These are phyloP conservation scores for Zizania latifolia DNA, from an alignment of 176 grass and related monocot species.

Conservation along the genomic window DNA sequence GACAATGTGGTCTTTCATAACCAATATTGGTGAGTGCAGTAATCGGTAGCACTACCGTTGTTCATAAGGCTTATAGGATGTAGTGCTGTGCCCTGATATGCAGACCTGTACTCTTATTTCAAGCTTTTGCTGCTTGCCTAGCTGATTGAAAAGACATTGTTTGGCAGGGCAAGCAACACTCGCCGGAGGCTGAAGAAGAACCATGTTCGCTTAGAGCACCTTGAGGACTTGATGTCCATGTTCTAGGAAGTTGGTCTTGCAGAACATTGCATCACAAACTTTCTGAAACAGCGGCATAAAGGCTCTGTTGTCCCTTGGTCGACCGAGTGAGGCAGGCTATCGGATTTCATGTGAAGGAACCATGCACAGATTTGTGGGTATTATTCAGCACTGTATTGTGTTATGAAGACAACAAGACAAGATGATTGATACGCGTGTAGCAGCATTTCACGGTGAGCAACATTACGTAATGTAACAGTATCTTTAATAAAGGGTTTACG, in stretches of 20 bases:
- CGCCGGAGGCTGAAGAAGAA: constrained; percentile 76
- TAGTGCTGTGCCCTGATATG: neutral
- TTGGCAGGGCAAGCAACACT: constrained; percentile 55
- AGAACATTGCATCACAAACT: neutral
- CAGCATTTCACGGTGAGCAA: neutral
- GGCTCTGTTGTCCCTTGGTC: neutral
- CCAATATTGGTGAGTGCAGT: constrained; percentile 68
- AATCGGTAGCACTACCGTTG: neutral
- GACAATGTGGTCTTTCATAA: constrained; percentile 82
- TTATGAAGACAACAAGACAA: neutral
- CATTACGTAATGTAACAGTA: neutral
- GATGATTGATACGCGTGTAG: neutral
- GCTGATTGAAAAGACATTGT: neutral
- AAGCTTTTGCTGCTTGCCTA: neutral
- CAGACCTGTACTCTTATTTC: neutral
- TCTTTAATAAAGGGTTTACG: neutral
- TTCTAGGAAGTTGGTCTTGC: constrained; percentile 9
- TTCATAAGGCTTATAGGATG: neutral
- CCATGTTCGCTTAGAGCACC: constrained; percentile 33
- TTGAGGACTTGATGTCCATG: constrained; percentile 41
- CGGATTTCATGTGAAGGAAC: neutral
- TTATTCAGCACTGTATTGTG: neutral
- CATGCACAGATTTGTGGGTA: neutral
- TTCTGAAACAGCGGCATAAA: neutral
- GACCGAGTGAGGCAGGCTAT: neutral